Evolutionary conservation across 257 asterid species (phyloP), one percentile per base, ranked within the genome.

Genomic region (Thymus quinquecostatus): DNA sequence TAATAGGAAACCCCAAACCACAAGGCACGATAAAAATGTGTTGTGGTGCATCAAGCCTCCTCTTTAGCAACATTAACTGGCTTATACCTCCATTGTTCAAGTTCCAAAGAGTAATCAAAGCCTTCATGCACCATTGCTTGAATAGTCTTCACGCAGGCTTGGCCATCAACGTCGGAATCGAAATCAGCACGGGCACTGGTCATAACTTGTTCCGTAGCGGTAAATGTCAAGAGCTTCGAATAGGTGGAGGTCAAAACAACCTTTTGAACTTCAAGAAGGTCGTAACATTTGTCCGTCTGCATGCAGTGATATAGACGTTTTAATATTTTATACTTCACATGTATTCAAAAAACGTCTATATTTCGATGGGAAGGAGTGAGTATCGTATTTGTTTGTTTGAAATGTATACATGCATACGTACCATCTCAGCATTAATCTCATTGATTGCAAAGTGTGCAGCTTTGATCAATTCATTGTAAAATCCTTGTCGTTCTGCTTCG

Each of bases 101-200:
- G 69, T 3, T 64, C 69, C 47, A 64, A 47, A 64, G 58, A 64
- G 58, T 29, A 45, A 30, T 64, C 69, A 47, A 64, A 64, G 11
- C 38, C 10, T 47, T 64, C 69, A 64, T 64, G 69, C 43, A 64
- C 69, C 69, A 45, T 64, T 64, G 69, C 69, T 8, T 64, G 69
- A 64, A 64, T 64, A 29, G 69, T 64, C 58, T 47, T 64, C 0
- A 30, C 12, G 27, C 12, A 30, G 1, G 14, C 41, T 30, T 32
- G 9, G 5, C 4, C 43, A 30, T 32, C 61, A 29, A 4, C 1
- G 38, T 56, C 56, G 2, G 41, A 44, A 6, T 61, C 68, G n/a
- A 41, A 8, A 21, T 44, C 12, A 6, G 44, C 14, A 12, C 2
- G 1, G 0, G 27, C 29, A 28, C 12, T 29, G 14, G 30, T 27